Percentiles rank a stretch among this genome's conserved stretches.
phyloP scores from a whole-genome alignment of 2,329 filamentous ascomycete genomes.

The Aureobasidium zeae region DNA sequence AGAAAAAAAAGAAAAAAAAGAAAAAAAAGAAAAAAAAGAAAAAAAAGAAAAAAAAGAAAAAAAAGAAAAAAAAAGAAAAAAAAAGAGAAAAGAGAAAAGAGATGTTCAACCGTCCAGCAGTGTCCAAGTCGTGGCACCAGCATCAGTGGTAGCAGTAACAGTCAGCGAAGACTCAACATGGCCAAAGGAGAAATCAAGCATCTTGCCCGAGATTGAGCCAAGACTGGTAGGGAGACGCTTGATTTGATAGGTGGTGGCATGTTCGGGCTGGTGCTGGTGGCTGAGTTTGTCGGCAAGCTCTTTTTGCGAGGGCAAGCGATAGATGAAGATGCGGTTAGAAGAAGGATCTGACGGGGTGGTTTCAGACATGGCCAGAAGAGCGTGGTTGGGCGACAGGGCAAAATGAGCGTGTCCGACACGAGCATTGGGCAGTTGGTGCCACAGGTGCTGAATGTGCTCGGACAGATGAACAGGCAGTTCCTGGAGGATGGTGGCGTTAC shows the following conservation, averaged over 20 bases:
- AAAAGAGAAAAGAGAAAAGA: neutral
- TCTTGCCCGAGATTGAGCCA: conserved; percentile 8
- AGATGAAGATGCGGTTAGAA: conserved; percentile 25
- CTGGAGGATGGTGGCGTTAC: conserved; percentile 22
- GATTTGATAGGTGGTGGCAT: conserved; percentile 3
- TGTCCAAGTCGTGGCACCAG: conserved; percentile 1
- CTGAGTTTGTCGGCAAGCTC: conserved; percentile 18
- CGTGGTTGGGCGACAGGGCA: conserved; percentile 19
- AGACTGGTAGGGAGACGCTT: conserved; percentile 15
- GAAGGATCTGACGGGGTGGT: conserved; percentile 23
- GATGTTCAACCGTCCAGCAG: conserved; percentile 10
- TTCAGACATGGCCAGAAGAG: conserved; percentile 25
- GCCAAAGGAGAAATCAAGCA: conserved; percentile 6
- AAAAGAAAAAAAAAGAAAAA: neutral
- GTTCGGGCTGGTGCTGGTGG: neutral
- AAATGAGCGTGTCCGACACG: conserved; percentile 27
- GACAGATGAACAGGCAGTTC: conserved; percentile 23
- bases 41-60: neutral
- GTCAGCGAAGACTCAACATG: neutral
- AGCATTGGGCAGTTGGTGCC: conserved; percentile 27
- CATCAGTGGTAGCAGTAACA: conserved; percentile 1
- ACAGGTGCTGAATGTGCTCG: conserved; percentile 22
- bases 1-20: too few relatives aligned
- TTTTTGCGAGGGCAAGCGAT: conserved; percentile 22
- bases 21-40: too few relatives aligned